Conservation (phyloP, 805 yeast species). For the Kodamaea sagamina region DNA sequence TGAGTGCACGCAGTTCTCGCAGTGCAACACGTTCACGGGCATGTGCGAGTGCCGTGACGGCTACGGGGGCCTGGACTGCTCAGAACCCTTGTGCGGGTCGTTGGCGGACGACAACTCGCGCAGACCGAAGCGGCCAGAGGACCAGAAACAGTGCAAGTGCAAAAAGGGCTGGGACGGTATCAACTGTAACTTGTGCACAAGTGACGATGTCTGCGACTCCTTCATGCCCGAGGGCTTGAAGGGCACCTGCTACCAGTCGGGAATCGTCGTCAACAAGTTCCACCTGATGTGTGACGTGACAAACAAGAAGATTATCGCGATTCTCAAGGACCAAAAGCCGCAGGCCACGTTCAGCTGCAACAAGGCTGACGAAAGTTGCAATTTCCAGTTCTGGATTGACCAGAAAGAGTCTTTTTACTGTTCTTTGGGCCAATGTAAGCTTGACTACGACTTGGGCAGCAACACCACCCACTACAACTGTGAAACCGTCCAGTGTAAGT, state of each 20-base stretch:
- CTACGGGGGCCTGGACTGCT: constrained; percentile 91
- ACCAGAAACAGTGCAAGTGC: constrained; percentile 62
- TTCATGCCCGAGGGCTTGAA: constrained; percentile 83
- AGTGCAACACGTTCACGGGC: constrained; percentile 87
- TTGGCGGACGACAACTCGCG: constrained; percentile 58
- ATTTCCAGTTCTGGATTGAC: constrained; percentile 96
- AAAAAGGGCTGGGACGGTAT: constrained; percentile 90
- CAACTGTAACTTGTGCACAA: constrained; percentile 84
- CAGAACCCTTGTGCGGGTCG: constrained; percentile 84
- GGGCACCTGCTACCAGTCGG: constrained; percentile 89
- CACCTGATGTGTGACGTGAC: constrained; percentile 96
- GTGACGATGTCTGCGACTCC: constrained; percentile 75
- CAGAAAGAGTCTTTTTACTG: constrained; percentile 88
- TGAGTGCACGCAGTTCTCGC: constrained; percentile 85
- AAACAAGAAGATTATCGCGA: constrained; percentile 77
- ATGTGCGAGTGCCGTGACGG: constrained; percentile 91
- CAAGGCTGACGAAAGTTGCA: constrained; percentile 62
- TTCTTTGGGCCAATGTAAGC: constrained; percentile 72
- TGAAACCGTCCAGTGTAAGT: constrained; percentile 75
- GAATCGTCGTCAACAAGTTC: constrained; percentile 74
- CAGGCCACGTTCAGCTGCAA: constrained; percentile 93
- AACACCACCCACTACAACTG: constrained; percentile 81
- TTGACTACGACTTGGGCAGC: constrained; percentile 57
- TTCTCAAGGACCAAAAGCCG: constrained; percentile 78
- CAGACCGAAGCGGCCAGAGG: constrained; percentile 64